Percentiles rank a stretch among this genome's conserved stretches.
These are phyloP conservation scores for Litchi chinensis DNA, from an alignment of 345 rosid species.

Conservation along the genomic window DNA sequence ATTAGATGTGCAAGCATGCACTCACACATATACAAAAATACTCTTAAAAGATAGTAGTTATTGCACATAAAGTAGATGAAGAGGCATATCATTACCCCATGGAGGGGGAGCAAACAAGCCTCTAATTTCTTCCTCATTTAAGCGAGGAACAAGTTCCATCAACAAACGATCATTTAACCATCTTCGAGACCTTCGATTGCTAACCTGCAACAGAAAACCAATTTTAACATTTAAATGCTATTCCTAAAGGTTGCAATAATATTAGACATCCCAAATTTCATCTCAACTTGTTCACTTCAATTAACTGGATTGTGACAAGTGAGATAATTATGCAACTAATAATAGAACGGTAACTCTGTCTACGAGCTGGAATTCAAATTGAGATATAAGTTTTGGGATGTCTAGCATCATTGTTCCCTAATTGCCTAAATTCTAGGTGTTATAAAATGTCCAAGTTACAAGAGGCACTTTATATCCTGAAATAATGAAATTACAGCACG, in stretches of 20 bases:
- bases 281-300: neutral
- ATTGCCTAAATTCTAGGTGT: neutral
- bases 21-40: neutral
- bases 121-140: constrained; percentile 81
- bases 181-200: constrained; percentile 82
- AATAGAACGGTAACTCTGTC: neutral
- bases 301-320: neutral
- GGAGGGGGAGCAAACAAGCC: constrained; percentile 99
- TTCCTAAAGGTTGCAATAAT: neutral
- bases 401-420: neutral
- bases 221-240: neutral
- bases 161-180: constrained; percentile 89
- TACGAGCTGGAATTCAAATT: neutral
- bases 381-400: neutral
- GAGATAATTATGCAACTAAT: neutral
- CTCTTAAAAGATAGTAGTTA: neutral
- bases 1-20: neutral
- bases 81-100: constrained; percentile 62
- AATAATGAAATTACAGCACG: neutral
- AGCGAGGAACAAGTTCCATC: constrained; percentile 96
- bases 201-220: constrained; percentile 50
- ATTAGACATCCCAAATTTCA: neutral
- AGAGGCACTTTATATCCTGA: neutral
- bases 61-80: neutral
- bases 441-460: neutral